These are phyloP conservation scores for Microsporum canis DNA, from an alignment of 2,329 filamentous ascomycete species.

Conservation along the genomic window DNA sequence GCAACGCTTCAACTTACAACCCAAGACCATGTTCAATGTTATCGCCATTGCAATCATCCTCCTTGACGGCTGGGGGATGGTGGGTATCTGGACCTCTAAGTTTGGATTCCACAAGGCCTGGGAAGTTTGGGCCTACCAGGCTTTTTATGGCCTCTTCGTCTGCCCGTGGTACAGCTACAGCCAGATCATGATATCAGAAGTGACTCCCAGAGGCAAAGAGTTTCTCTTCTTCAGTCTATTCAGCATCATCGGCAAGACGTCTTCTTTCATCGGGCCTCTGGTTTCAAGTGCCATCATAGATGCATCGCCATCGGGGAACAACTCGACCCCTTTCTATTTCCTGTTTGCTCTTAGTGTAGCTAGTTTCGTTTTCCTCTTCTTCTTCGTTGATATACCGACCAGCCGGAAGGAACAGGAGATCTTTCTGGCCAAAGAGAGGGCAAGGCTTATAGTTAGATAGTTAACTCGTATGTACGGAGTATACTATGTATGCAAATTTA, in stretches of 20 bases:
- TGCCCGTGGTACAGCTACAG: slow-evolving; percentile 61
- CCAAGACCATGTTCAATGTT: slow-evolving; percentile 58
- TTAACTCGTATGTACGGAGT: not conserved
- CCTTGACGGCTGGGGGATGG: slow-evolving; percentile 48
- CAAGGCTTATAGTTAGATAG: not conserved
- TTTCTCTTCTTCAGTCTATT: slow-evolving; percentile 61
- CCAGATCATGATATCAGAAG: slow-evolving; percentile 60
- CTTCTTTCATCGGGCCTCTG: slow-evolving; percentile 55
- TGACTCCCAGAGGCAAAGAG: slow-evolving; percentile 56
- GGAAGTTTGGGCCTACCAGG: slow-evolving; percentile 44
- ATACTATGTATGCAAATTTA: not conserved
- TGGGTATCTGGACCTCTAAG: slow-evolving; percentile 45
- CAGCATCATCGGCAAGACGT: slow-evolving; percentile 57
- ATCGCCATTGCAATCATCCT: slow-evolving; percentile 52
- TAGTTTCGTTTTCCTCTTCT: slow-evolving; percentile 42
- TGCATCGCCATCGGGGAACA: slow-evolving; percentile 43
- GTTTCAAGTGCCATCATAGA: slow-evolving; percentile 61
- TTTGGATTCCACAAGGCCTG: slow-evolving; percentile 45
- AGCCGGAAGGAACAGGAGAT: slow-evolving; percentile 47
- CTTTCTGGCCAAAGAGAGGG: slow-evolving; percentile 37
- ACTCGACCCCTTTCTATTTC: slow-evolving; percentile 50
- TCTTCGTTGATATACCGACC: slow-evolving; percentile 51
- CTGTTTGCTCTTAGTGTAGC: slow-evolving; percentile 51
- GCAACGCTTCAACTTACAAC: slow-evolving; percentile 46
- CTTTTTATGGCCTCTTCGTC: slow-evolving; percentile 54